phyloP scores from a whole-genome alignment of 2,329 filamentous ascomycete genomes.

The Lecanicillium sp. region DNA sequence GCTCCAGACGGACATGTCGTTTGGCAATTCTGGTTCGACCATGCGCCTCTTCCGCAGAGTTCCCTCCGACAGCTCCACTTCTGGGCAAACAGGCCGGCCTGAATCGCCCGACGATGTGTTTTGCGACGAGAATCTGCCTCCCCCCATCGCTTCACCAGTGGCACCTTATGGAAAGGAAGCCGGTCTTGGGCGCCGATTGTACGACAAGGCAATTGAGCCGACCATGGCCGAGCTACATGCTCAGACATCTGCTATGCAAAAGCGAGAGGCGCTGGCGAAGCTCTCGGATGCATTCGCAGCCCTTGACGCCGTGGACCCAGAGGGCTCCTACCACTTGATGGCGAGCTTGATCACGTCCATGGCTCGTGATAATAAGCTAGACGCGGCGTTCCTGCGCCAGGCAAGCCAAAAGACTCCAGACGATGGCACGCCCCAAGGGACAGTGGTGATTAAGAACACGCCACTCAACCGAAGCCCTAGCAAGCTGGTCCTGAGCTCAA shows the following conservation, averaged over 20 bases:
- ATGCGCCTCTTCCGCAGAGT: conserved; percentile 87
- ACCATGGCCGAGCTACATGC: conserved; percentile 79
- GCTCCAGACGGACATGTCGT: conserved; percentile 82
- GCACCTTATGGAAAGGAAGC: conserved; percentile 71
- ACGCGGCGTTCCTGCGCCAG: conserved; percentile 36
- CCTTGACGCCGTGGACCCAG: conserved; percentile 80
- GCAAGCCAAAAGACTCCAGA: conserved; percentile 30
- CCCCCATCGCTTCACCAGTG: conserved; percentile 33
- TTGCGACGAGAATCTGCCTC: conserved; percentile 58
- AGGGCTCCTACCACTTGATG: conserved; percentile 81
- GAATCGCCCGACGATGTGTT: conserved; percentile 32
- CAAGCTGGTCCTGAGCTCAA: conserved; percentile 71
- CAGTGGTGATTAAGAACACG: conserved; percentile 48
- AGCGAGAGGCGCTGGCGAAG: conserved; percentile 75
- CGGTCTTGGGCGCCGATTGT: conserved; percentile 71
- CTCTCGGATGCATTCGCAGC: conserved; percentile 80
- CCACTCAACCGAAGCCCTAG: conserved; percentile 35
- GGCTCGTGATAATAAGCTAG: conserved; percentile 60
- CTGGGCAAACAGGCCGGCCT: conserved; percentile 28
- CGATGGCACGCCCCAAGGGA: conserved; percentile 43
- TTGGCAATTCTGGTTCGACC: conserved; percentile 87
- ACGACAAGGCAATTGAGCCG: conserved; percentile 73
- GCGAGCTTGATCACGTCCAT: conserved; percentile 69
- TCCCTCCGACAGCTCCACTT: conserved; percentile 56
- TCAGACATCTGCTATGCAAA: conserved; percentile 59